Conservation (phyloP, 768 basidiomycete species). For the Lentinula boryana region DNA sequence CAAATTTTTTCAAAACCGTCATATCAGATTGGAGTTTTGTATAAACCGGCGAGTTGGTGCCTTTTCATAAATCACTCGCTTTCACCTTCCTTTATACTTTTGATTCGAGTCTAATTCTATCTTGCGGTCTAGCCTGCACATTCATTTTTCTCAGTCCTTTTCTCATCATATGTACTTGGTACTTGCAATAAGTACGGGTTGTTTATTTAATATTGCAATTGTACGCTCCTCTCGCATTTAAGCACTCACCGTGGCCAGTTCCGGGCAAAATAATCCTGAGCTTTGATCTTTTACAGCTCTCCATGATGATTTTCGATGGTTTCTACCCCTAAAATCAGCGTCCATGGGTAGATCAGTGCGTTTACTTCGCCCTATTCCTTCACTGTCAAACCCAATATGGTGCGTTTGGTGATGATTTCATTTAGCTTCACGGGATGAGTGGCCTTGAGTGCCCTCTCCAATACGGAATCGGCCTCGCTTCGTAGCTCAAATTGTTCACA, state of each 20-base stretch:
- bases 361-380: too few relatives aligned
- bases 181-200: neutral
- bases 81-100: neutral
- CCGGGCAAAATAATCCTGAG: too few relatives aligned
- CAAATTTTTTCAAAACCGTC: too few relatives aligned
- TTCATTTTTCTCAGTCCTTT: neutral
- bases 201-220: neutral
- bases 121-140: neutral
- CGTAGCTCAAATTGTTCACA: neutral
- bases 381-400: too few relatives aligned
- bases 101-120: neutral
- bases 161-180: neutral
- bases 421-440: neutral
- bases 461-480: neutral
- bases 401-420: too few relatives aligned
- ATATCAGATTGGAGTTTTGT: neutral
- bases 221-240: neutral
- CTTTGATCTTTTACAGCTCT: too few relatives aligned
- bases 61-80: neutral
- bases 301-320: too few relatives aligned
- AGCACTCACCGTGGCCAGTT: too few relatives aligned
- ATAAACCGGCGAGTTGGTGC: neutral
- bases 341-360: too few relatives aligned
- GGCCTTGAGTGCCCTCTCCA: neutral
- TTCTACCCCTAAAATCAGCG: too few relatives aligned